phyloP scores from a whole-genome alignment of 306 rosid genomes.

The Inga oerstediana region DNA sequence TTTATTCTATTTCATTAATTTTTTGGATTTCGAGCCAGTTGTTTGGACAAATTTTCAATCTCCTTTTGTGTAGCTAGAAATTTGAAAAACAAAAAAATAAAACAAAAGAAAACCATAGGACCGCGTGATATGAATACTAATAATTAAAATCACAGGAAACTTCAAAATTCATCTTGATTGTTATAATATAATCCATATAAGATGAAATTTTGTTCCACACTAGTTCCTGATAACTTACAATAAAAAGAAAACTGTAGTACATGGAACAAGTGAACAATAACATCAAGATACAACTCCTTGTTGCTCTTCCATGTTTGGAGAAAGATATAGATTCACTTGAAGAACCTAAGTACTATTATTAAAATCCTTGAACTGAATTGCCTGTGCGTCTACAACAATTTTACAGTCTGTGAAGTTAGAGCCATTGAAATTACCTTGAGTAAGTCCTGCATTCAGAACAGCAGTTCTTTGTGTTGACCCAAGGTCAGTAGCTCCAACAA shows the following conservation, averaged over 20 bases:
- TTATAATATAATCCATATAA: no score
- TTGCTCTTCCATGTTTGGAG: background rate
- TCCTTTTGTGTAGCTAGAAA: no score
- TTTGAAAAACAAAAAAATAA: no score
- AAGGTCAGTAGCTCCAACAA: background rate
- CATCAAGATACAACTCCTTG: background rate
- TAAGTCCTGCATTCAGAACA: background rate
- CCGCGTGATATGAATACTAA: no score
- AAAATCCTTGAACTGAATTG: background rate
- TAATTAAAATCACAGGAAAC: no score
- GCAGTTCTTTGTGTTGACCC: background rate
- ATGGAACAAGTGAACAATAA: background rate
- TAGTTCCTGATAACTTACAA: background rate
- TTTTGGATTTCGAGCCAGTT: background rate
- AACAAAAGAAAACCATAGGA: no score
- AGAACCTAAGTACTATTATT: background rate
- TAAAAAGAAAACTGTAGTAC: background rate
- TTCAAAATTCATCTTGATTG: no score
- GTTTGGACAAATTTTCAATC: no score
- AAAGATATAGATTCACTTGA: background rate
- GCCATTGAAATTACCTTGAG: background rate
- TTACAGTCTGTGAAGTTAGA: background rate
- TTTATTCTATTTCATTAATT: background rate
- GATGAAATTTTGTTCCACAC: no score
- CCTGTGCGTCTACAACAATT: background rate